These are phyloP conservation scores for Arthrinium phaeospermum DNA, from an alignment of 2,329 filamentous ascomycete genomes.

Conservation along the genomic window DNA sequence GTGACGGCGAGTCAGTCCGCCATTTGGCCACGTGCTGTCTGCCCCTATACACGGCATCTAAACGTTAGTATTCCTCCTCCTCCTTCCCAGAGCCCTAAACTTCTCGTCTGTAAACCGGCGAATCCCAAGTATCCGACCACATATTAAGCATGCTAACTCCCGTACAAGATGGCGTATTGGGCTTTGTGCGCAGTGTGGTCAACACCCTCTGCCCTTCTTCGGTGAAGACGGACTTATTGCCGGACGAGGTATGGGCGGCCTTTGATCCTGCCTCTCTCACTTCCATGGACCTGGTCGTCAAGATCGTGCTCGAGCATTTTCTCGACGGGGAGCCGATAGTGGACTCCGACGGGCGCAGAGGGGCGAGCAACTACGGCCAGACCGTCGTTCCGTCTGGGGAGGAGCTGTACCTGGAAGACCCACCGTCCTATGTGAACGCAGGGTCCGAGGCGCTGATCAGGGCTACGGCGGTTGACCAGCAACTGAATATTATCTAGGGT, in stretches of 20 bases:
- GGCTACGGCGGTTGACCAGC: neutral
- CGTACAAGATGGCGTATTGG: conserved; percentile 12
- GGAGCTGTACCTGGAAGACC: conserved; percentile 11
- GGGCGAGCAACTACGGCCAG: neutral
- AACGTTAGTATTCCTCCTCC: neutral
- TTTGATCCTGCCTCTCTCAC: neutral
- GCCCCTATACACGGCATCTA: conserved; percentile 15
- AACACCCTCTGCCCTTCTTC: conserved; percentile 16
- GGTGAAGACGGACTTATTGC: conserved; percentile 9
- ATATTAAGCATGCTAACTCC: neutral
- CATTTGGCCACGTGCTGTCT: conserved; percentile 8
- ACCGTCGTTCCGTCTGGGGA: conserved; percentile 3
- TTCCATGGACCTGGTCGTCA: neutral
- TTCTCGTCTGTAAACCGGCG: neutral
- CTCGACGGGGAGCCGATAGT: conserved; percentile 15
- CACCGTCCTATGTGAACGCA: neutral
- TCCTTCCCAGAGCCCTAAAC: neutral
- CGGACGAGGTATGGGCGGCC: neutral
- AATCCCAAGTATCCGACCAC: neutral
- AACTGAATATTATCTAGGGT: neutral
- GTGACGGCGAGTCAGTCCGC: conserved; percentile 12
- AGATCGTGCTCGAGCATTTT: conserved; percentile 2
- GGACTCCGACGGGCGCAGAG: neutral
- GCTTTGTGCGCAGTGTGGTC: conserved; percentile 18
- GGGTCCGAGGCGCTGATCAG: neutral